These are phyloP conservation scores for Hippophae rhamnoides DNA, from an alignment of 306 rosid genomes.

Conservation along the genomic window DNA sequence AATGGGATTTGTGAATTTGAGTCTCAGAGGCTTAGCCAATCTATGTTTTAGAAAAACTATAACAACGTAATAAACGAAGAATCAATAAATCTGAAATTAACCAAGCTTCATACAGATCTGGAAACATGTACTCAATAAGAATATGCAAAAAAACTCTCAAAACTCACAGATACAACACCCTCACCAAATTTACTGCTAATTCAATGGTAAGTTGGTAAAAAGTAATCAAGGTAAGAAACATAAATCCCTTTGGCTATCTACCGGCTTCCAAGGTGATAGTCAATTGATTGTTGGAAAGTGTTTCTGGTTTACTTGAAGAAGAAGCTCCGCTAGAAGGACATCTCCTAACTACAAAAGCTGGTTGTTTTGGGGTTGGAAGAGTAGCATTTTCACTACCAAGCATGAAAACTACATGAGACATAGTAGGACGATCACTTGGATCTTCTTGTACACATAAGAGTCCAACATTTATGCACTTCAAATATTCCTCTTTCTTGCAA, in stretches of 20 bases:
- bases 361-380: slow-evolving; percentile 57
- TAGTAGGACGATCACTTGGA: slow-evolving; percentile 53
- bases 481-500: slow-evolving; percentile 45
- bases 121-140: too few species aligned
- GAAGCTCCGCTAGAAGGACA: slow-evolving; percentile 69
- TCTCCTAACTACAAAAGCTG: slow-evolving; percentile 51
- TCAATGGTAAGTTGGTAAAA: background rate
- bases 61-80: too few species aligned
- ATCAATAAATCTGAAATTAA: too few species aligned
- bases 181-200: background rate
- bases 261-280: slow-evolving; percentile 62
- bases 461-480: slow-evolving; percentile 49
- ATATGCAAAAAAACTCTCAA: too few species aligned
- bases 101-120: too few species aligned
- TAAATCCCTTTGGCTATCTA: slow-evolving; percentile 22
- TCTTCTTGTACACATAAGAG: slow-evolving; percentile 68
- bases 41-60: too few species aligned
- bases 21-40: too few species aligned
- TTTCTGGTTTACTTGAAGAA: slow-evolving; percentile 53
- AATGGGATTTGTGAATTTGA: too few species aligned
- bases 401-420: slow-evolving; percentile 64
- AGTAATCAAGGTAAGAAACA: background rate
- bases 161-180: too few species aligned
- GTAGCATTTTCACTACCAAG: slow-evolving; percentile 49
- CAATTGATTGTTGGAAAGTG: slow-evolving; percentile 57